Percentiles rank a stretch among this genome's conserved stretches.
Conservation (phyloP, 169 alveolate genomes). For the Miamiensis avidus region DNA sequence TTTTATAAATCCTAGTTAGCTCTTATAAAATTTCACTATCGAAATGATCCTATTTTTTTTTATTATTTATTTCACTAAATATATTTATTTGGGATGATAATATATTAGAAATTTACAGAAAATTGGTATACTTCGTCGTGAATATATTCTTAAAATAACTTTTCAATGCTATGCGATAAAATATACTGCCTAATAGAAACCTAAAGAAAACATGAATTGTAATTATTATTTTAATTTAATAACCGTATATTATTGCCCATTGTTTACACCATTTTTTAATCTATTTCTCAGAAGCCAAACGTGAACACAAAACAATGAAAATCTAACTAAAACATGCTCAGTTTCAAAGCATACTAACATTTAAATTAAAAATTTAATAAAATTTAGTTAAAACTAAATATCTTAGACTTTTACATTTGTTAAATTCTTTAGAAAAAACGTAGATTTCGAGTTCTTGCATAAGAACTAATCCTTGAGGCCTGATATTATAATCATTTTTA, state of each 20-base stretch:
- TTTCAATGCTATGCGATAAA: background rate
- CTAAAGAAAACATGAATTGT: background rate
- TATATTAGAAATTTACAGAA: background rate
- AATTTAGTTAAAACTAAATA: background rate
- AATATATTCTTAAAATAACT: background rate
- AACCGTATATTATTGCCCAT: too few relatives aligned
- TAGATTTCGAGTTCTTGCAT: background rate
- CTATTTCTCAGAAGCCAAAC: background rate
- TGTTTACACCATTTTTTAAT: background rate
- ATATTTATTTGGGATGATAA: background rate
- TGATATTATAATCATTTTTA: too few relatives aligned
- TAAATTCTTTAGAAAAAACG: background rate
- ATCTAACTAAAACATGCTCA: background rate
- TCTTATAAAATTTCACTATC: background rate
- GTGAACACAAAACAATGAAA: background rate
- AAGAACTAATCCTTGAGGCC: background rate
- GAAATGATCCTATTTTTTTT: background rate
- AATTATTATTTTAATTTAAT: too few relatives aligned
- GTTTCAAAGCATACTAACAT: background rate
- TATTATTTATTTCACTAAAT: too few relatives aligned
- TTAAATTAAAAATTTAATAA: too few relatives aligned
- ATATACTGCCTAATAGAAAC: background rate
- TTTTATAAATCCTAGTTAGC: background rate
- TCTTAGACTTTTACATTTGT: background rate
- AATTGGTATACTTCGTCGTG: background rate